phyloP scores from a whole-genome alignment of 2,329 filamentous ascomycete genomes.

The Aplosporella prunicola region DNA sequence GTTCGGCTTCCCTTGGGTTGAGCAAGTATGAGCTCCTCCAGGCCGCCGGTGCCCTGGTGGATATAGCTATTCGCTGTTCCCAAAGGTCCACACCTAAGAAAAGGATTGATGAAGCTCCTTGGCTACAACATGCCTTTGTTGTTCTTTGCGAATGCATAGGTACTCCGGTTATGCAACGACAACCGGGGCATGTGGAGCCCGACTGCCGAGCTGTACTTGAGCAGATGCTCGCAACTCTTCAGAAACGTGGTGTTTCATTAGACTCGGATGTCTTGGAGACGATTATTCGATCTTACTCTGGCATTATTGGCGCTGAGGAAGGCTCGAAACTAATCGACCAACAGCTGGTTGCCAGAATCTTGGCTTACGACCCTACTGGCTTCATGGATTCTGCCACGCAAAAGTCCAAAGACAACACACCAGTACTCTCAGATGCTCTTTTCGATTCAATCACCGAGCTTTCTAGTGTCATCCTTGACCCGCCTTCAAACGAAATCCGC shows the following conservation, averaged over 20 bases:
- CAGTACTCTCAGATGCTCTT: slow-evolving; percentile 1
- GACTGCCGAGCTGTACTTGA: slow-evolving; percentile 15
- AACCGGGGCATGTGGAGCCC: slow-evolving; percentile 8
- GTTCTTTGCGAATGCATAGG: slow-evolving; percentile 27
- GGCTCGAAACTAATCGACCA: slow-evolving; percentile 3
- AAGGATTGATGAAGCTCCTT: slow-evolving; percentile 32
- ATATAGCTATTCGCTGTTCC: slow-evolving; percentile 32
- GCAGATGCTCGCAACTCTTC: slow-evolving; percentile 19
- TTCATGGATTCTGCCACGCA: slow-evolving; percentile 21
- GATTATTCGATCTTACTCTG: slow-evolving; percentile 28
- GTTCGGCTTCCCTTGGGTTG: slow-evolving; percentile 1
- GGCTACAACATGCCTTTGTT: slow-evolving; percentile 34
- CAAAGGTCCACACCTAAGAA: slow-evolving; percentile 32
- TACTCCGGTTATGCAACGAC: slow-evolving; percentile 19
- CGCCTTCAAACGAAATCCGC: not conserved
- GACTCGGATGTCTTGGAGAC: slow-evolving; percentile 21
- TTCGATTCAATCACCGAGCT: slow-evolving; percentile 2
- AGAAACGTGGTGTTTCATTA: slow-evolving; percentile 18
- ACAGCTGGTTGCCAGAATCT: slow-evolving; percentile 22
- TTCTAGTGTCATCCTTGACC: not conserved
- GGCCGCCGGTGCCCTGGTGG: slow-evolving; percentile 22
- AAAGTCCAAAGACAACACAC: not conserved
- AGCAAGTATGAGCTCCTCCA: slow-evolving; percentile 5
- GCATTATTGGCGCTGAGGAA: not conserved
- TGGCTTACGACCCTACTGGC: slow-evolving; percentile 23